A percentile compares a stretch with the other conserved stretches of the same genome.
Evolutionary conservation across 495 filamentous ascomycete species (phyloP).

Genomic region (Trichoderma erinaceum): DNA sequence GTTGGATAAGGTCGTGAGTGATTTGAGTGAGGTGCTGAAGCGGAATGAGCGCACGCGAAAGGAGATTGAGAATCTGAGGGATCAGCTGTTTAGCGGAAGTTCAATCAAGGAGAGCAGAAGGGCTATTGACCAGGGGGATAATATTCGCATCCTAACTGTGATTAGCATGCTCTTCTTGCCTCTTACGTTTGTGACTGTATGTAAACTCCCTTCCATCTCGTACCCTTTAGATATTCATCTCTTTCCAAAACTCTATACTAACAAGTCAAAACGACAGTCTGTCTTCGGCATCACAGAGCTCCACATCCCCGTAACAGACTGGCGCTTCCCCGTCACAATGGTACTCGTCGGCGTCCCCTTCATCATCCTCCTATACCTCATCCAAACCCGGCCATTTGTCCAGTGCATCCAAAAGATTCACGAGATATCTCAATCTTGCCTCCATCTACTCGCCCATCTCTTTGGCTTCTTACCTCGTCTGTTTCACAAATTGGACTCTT

Average conservation of each 20-base stretch:
- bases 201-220: not conserved
- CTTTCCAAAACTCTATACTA: not conserved
- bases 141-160: constrained; percentile 36
- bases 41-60: constrained; percentile 26
- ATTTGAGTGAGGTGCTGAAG: constrained; percentile 22
- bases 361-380: constrained; percentile 27
- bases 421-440: not conserved
- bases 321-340: constrained; percentile 29
- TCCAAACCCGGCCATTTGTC: constrained; percentile 22
- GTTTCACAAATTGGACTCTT: not conserved
- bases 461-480: constrained; percentile 72
- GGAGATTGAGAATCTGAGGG: constrained; percentile 28
- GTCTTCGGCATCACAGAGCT: constrained; percentile 33
- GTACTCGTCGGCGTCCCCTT: constrained; percentile 31
- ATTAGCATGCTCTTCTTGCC: constrained; percentile 39
- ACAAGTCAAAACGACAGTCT: not conserved
- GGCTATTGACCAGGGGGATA: constrained; percentile 33
- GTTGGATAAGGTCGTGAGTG: constrained; percentile 23
- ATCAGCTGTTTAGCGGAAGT: constrained; percentile 32
- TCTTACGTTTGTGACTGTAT: constrained; percentile 33
- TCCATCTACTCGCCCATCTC: constrained; percentile 81
- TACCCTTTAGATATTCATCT: too few relatives aligned
- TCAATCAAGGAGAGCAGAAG: constrained; percentile 28
- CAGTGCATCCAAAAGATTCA: not conserved
- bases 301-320: constrained; percentile 23